Conservation (phyloP, 345 rosid species). For the Lenwebbia sp. region DNA sequence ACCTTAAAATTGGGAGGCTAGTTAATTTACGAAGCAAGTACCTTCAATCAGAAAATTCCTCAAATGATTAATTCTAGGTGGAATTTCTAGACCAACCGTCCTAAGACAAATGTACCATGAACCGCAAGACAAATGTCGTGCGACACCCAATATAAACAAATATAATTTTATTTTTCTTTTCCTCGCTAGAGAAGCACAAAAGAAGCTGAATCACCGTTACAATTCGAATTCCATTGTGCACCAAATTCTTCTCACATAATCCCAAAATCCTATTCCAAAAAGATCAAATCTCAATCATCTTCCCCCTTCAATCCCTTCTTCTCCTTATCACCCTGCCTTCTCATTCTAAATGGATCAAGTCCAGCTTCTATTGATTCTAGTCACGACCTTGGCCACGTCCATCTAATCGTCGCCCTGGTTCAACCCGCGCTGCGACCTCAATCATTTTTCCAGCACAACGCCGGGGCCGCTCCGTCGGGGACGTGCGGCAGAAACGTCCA, state of each 20-base stretch:
- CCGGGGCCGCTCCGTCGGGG: not conserved
- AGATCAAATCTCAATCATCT: not conserved
- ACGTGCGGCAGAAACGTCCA: no score
- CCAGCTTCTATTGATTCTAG: not conserved
- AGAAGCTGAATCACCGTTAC: not conserved
- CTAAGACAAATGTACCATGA: not conserved
- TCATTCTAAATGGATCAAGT: not conserved
- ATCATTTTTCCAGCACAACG: not conserved
- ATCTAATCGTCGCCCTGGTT: not conserved
- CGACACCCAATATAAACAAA: not conserved
- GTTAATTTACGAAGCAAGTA: not conserved
- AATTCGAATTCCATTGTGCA: not conserved
- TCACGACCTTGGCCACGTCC: not conserved
- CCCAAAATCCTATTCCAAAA: not conserved
- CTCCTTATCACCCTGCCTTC: not conserved
- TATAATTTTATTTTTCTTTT: not conserved
- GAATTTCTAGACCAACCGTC: accelerated
- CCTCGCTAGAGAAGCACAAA: not conserved
- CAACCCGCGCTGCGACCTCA: not conserved
- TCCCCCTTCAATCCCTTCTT: not conserved
- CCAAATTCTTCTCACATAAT: not conserved
- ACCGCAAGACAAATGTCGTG: not conserved
- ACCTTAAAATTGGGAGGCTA: not conserved
- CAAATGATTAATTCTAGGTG: not conserved
- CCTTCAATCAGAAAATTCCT: not conserved